phyloP scores from a whole-genome alignment of 1,284 basidiomycete genomes.

The Lentinus polychrous region DNA sequence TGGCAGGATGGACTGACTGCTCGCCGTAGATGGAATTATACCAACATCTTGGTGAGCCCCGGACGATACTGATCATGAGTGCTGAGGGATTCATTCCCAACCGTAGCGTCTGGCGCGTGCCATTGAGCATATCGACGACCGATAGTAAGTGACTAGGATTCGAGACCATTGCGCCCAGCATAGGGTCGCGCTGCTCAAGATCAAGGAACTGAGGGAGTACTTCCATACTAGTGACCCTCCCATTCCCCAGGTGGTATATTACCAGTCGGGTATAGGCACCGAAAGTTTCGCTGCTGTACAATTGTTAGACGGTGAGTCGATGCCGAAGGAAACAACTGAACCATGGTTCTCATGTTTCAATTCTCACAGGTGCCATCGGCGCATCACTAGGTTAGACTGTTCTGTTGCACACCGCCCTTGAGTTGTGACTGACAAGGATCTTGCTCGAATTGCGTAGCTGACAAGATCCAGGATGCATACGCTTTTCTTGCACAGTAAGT shows the following conservation, averaged over 20 bases:
- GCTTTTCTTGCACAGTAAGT: slow-evolving; percentile 67
- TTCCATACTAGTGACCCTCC: slow-evolving; percentile 30
- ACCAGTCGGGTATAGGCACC: slow-evolving; percentile 64
- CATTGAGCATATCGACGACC: slow-evolving; percentile 49
- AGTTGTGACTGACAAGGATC: too few relatives aligned
- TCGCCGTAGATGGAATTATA: slow-evolving; percentile 46
- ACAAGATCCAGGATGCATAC: slow-evolving; percentile 69
- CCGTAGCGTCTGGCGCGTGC: slow-evolving; percentile 42
- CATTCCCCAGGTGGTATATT: slow-evolving; percentile 61
- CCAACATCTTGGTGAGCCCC: slow-evolving; percentile 51
- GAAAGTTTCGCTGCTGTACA: slow-evolving; percentile 42
- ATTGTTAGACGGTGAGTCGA: slow-evolving; percentile 30
- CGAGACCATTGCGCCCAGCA: background rate
- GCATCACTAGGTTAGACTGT: slow-evolving; percentile 52
- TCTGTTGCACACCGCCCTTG: too few relatives aligned
- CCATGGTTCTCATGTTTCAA: background rate
- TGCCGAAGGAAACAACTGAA: background rate
- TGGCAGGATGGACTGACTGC: slow-evolving; percentile 41
- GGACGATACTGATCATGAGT: background rate
- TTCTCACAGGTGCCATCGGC: slow-evolving; percentile 49
- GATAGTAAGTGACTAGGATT: slow-evolving; percentile 34
- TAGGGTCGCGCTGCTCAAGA: background rate
- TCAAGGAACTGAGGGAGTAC: too few relatives aligned
- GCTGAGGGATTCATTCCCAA: background rate
- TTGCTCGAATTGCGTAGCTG: too few relatives aligned